Evolutionary conservation across 2,329 filamentous ascomycete species (phyloP), one percentile per base, ranked within the genome.

Genomic region (Nectriaceae sp.): DNA sequence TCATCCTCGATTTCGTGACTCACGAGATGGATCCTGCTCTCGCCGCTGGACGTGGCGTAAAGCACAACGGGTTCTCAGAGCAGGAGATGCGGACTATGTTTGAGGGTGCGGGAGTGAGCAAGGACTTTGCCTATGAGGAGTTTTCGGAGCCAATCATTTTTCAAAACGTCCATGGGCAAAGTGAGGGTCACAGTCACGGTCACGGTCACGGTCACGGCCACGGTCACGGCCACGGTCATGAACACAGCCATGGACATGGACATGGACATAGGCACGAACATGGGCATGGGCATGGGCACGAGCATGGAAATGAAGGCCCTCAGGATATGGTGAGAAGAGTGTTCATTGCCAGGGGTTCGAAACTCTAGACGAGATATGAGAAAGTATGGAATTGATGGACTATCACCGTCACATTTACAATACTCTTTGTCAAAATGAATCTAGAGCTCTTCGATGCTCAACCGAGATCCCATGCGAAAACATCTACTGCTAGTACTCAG

Each of bases 1-100:
- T 89, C 41, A 80, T 91, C 46, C 71, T 87, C 39, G 88, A 91
- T 62, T 85, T 90, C 50, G 61, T 87, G 16, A 73, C 82, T 8
- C 81, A 86, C 55, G 74, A 57, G 40, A 64, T 66, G 22, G 55
- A 62, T 47, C 37, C 45, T 22, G 39, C 47, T 22, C 42, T 61
- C 35, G 52, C 53, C 11, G 60, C 63, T 4, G 49, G 62, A 4
- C 67, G 76, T 29, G 86, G 83, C 0, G 77, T 91, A 18, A 79
- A 78, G 24, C 84, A 87, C 44, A 75, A 83, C 52, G 87, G 88
- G 0, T 91, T 92, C 66, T 77, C 75, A 2, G 70, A 81, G 62
- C 75, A 78, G 11, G 72, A 79, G 21, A 79, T 90, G 43, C 75
- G 72, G 59, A 65, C 70, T 19, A 77, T 89, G 55, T 90, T 89